Conservation (phyloP, 169 alveolate genomes). For the Cryptosporidium ubiquitum region DNA sequence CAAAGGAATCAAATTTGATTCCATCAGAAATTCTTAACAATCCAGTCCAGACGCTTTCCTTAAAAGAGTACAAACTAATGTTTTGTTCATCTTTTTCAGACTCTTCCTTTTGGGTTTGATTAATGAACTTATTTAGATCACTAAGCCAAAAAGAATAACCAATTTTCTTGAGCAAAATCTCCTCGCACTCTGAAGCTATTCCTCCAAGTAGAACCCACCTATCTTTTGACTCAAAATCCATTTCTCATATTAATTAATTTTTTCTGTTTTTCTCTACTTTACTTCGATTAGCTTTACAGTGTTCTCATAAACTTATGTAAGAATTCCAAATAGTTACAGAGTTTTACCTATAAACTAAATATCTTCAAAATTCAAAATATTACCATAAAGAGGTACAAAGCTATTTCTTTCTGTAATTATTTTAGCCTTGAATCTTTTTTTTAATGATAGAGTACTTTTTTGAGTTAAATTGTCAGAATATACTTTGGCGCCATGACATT, state of each 20-base stretch:
- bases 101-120: background rate
- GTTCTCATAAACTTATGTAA: background rate
- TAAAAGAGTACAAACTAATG: background rate
- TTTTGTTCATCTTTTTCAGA: background rate
- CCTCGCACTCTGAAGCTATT: background rate
- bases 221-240: constrained; percentile 1
- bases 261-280: background rate
- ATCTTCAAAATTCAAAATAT: background rate
- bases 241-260: background rate
- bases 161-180: background rate
- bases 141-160: constrained; percentile 42
- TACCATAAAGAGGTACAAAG: too few relatives aligned
- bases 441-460: background rate
- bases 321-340: background rate
- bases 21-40: constrained; percentile 48
- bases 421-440: too few relatives aligned
- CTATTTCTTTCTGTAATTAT: too few relatives aligned
- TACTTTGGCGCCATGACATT: constrained; percentile 8
- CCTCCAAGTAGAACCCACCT: constrained; percentile 71
- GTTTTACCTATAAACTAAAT: background rate
- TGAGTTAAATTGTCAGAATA: background rate
- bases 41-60: background rate
- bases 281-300: too few relatives aligned
- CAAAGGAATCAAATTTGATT: constrained; percentile 4
- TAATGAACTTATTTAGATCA: background rate